Percentiles rank a stretch among this genome's conserved stretches.
Conservation (phyloP, 208 protist species). For the Leishmania guyanensis region DNA sequence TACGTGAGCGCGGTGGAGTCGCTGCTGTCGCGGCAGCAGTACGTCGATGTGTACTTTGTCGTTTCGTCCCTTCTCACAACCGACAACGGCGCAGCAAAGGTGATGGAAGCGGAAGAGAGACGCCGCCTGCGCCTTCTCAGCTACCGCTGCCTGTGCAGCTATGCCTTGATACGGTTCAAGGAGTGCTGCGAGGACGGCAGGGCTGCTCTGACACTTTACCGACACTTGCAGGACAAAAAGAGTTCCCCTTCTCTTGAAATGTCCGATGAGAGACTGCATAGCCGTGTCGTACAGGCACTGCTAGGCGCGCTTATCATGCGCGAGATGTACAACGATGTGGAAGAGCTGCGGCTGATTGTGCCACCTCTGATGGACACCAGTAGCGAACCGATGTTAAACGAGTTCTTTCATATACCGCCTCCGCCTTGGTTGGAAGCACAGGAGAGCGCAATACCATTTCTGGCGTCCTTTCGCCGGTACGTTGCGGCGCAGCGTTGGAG, state of each 20-base stretch:
- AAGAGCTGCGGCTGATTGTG: constrained; percentile 10
- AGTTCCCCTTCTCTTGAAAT: background rate
- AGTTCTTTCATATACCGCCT: too few species aligned
- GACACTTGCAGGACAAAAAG: background rate
- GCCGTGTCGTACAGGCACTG: constrained; percentile 14
- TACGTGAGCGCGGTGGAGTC: background rate
- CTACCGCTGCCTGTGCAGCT: constrained; percentile 61
- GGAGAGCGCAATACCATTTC: constrained; percentile 2
- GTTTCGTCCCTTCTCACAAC: constrained; percentile 14
- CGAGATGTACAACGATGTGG: constrained; percentile 55
- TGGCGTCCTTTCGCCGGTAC: constrained; percentile 45
- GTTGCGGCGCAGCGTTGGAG: constrained; percentile 46
- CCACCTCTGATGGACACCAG: background rate
- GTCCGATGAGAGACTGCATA: background rate
- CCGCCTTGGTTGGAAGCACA: background rate
- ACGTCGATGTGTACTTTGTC: constrained; percentile 33
- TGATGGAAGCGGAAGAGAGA: background rate
- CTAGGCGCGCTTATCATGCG: constrained; percentile 51
- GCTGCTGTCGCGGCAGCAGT: constrained; percentile 24
- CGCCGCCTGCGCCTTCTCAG: constrained; percentile 21
- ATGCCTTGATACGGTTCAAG: constrained; percentile 68
- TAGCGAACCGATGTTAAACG: background rate
- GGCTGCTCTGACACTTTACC: constrained; percentile 16
- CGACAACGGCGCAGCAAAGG: background rate
- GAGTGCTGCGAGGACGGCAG: constrained; percentile 75